Evolutionary conservation across 192 early-diverging fungal genomes (phyloP).

Genomic region (Radiomyces spectabilis): DNA sequence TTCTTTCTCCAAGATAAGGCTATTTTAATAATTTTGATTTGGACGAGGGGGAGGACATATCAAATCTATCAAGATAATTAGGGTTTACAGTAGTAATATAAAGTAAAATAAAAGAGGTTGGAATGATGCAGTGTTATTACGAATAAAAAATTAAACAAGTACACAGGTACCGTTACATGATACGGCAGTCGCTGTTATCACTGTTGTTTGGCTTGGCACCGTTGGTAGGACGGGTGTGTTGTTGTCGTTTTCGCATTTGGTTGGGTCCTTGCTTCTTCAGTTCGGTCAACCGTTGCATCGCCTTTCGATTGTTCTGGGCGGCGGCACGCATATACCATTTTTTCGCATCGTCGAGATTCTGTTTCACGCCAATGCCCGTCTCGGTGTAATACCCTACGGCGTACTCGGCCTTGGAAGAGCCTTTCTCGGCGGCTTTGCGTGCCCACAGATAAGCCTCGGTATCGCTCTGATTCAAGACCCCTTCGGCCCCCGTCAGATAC

Average conservation of each 20-base stretch:
- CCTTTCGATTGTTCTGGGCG: constrained; percentile 74
- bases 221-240: too few relatives aligned
- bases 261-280: constrained; percentile 49
- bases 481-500: constrained; percentile 88
- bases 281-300: constrained; percentile 76
- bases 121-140: too few relatives aligned
- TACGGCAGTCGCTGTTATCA: too few relatives aligned
- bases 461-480: constrained; percentile 82
- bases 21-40: too few relatives aligned
- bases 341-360: constrained; percentile 75
- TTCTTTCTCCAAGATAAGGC: not conserved
- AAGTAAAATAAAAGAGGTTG: too few relatives aligned
- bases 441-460: constrained; percentile 97
- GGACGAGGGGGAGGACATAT: not conserved
- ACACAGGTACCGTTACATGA: too few relatives aligned
- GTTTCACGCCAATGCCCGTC: constrained; percentile 76
- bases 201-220: too few relatives aligned
- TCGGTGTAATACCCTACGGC: constrained; percentile 94
- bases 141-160: too few relatives aligned
- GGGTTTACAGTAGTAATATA: too few relatives aligned
- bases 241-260: too few relatives aligned
- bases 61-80: not conserved
- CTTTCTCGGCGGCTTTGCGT: constrained; percentile 88
- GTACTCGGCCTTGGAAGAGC: constrained; percentile 91
- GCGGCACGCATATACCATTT: constrained; percentile 83